Base-by-base conservation (phyloP, 176 grass and related monocot species). In the Neostapfia colusana region DNA sequence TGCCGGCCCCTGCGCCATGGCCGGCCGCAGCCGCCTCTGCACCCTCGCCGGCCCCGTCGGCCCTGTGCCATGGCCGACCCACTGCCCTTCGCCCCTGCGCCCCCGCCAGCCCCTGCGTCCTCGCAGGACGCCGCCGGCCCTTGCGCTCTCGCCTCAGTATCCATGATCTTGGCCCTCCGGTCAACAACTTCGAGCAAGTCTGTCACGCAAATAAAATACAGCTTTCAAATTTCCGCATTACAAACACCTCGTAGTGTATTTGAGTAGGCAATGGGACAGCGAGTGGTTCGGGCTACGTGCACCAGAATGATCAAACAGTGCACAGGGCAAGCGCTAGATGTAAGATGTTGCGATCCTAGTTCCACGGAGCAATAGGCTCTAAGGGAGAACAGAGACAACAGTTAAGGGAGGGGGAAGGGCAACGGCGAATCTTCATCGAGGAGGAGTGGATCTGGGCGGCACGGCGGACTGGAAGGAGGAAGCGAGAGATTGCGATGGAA, bases 171-270 rank as follows among this genome's bases (percentile, higher is more conserved):
- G 66, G 91, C 95, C 76, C 91, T 90, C 78, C 91, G 73, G 83
- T 99, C 95, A 5, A 99, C 95, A 17, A 99, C 95, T 84, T 99
- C 95, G 16, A 99, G 83, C 77, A 99, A 90, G 81, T 99, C 95
- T 99, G 63, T 81, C 73, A 73, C 17, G 28, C 23, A 43, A 71
- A 31, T 61, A 65, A 71, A 82, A 63, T 62, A 69, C 26, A 41
- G 14, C 7, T 37, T 12, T 84, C 36, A 78, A 27, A 71, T 24
- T 28, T 67, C 20, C 17, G 43, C 23, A 80, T 67, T 80, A 67
- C 36, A 62, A 87, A 69, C 23, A 81, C 36, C 25, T 65, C 46
- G 40, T 68, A 46, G 21, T 4, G 72, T 40, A 44, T 20, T 46
- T 4, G 67, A 85, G 64, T 53, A 72, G 49, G 64, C 72, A 72